phyloP scores from a whole-genome alignment of 306 rosid genomes.

The Delonix regia region DNA sequence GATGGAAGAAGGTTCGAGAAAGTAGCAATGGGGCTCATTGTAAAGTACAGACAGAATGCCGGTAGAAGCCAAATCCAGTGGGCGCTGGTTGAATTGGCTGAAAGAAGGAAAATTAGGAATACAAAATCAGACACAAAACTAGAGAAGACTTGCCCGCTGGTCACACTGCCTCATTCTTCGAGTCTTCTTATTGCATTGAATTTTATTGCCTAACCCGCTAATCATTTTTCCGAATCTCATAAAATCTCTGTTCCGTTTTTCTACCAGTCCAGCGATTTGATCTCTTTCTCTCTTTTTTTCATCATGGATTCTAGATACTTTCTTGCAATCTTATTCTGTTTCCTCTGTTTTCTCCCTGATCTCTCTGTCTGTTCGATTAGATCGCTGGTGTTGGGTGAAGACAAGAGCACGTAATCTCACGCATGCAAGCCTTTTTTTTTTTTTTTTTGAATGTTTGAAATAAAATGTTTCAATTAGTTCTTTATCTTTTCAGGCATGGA shows the following conservation, averaged over 20 bases:
- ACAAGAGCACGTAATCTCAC: slow-evolving; percentile 43
- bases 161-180: too few species aligned
- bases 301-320: slow-evolving; percentile 49
- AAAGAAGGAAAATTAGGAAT: not conserved
- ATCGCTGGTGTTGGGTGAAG: slow-evolving; percentile 43
- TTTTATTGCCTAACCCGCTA: not conserved
- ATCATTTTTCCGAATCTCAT: not conserved
- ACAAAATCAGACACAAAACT: not conserved
- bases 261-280: not conserved
- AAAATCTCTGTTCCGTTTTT: not conserved
- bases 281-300: not conserved
- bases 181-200: not conserved
- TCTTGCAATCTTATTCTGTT: slow-evolving; percentile 43
- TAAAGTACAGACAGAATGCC: not conserved
- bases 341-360: slow-evolving; percentile 49
- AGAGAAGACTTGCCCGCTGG: not conserved
- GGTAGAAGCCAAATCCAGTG: slow-evolving; percentile 27
- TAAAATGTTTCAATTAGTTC: not conserved
- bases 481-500: slow-evolving; percentile 46
- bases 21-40: not conserved
- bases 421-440: not conserved
- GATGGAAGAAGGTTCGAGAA: slow-evolving; percentile 38
- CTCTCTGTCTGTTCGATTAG: slow-evolving; percentile 55
- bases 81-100: slow-evolving; percentile 13
- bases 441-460: not conserved